Base-by-base conservation (phyloP, 2,329 filamentous ascomycete species). In the Neonectria magnoliae region DNA sequence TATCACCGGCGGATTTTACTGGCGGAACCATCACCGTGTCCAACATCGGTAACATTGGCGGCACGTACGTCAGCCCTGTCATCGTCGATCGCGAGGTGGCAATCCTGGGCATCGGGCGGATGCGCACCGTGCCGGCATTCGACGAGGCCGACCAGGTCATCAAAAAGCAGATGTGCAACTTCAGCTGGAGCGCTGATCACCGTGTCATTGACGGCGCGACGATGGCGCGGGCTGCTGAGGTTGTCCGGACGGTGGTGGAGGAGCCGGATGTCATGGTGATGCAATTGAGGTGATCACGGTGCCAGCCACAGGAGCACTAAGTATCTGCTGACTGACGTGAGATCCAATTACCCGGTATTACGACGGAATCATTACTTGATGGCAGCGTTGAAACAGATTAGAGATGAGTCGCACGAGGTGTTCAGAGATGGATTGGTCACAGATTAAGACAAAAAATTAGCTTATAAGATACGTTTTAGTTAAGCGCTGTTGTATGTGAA, bases 121-220 rank as follows among this genome's bases (percentile, higher is more conserved):
- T 94, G 78, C 91, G 90, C 72, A 87, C 88, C 1, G 87, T 97
- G 33, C 96, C 96, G 11, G 91, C 93, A 3, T 98, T 98, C 79
- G 85, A 83, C 60, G 84, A 84, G 54, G 74, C 81, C 68, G 78
- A 87, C 79, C 76, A 80, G 31, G 83, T 98, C 13, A 85, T 94
- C 13, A 89, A 88, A 80, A 92, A 89, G 78, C 91, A 97, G 75
- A 87, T 97, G 66, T 91, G 91, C 77, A 94, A 97, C 76, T 93
- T 98, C 73, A 98, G 94, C 80, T 98, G 95, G 95, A 95, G 93
- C 78, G 95, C 95, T 6, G 94, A 98, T 79, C 96, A 99, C 80
- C 85, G 96, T 20, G 92, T 98, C 58, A 90, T 98, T 51, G 96
- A 99, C 80, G 96, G 96, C 2, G 95, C 95, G 51, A 97, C 94